Percentiles rank a stretch among this genome's conserved stretches.
Evolutionary conservation across 2,329 filamentous ascomycete species (phyloP).

Genomic region (Beauveria sp.): DNA sequence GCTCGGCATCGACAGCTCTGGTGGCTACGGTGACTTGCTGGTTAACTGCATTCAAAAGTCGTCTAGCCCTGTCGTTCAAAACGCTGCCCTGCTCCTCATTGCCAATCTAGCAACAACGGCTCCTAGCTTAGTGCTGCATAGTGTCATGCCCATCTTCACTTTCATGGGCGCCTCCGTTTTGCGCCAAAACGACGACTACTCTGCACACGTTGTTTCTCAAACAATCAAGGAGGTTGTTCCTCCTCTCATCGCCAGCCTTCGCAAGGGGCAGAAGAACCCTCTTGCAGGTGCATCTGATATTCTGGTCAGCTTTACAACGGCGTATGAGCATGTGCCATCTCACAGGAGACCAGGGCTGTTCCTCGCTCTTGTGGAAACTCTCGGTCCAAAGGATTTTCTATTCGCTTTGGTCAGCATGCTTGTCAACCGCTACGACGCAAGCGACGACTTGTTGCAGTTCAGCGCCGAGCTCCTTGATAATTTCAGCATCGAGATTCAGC

Average conservation of each 20-base stretch:
- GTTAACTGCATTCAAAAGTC: conserved; percentile 93
- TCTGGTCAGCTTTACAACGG: conserved; percentile 90
- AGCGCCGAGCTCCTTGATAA: conserved; percentile 64
- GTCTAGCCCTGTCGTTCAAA: conserved; percentile 87
- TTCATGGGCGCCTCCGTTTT: conserved; percentile 93
- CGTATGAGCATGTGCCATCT: conserved; percentile 89
- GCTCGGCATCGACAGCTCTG: conserved; percentile 65
- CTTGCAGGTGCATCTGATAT: conserved; percentile 81
- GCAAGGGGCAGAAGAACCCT: conserved; percentile 68
- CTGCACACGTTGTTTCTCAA: conserved; percentile 89
- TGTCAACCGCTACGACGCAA: conserved; percentile 78
- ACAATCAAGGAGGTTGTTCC: conserved; percentile 93
- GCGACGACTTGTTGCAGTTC: conserved; percentile 67
- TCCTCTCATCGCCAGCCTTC: conserved; percentile 77
- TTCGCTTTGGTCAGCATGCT: conserved; percentile 85
- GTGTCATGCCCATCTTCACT: conserved; percentile 98
- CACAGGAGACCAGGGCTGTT: conserved; percentile 81
- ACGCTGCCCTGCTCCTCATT: conserved; percentile 79
- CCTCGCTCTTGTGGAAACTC: conserved; percentile 72
- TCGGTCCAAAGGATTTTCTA: conserved; percentile 80
- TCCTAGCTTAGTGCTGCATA: conserved; percentile 87
- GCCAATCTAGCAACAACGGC: conserved; percentile 80
- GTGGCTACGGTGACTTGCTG: conserved; percentile 80
- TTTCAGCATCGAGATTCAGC: conserved; percentile 67
- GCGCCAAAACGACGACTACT: conserved; percentile 92